Evolutionary conservation across 2,329 filamentous ascomycete species (phyloP), one percentile per base, ranked within the genome.

Genomic region (Paracorniculantispora psalliotae): DNA sequence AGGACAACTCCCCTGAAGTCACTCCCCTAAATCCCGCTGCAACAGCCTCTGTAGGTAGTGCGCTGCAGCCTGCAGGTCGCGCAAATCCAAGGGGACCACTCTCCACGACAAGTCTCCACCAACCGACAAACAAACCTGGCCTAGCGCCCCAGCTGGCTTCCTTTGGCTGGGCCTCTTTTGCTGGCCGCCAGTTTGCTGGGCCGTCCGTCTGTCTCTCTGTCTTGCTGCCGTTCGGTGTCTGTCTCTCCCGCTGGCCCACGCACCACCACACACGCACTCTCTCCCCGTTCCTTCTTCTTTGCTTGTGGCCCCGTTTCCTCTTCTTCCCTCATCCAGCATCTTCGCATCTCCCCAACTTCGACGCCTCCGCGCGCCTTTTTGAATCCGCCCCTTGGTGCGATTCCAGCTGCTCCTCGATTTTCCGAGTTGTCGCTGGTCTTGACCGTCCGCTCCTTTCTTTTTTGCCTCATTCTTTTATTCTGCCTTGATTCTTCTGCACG

Each of bases 371-470:
- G 59, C 59, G 59, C 59, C 30, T 57, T 23, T 51, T 30, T n/a
- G 39, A 60, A 57, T 39, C 41, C 60, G 58, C 61, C 65, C 63
- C 65, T 68, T 83, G 81, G 81, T 77, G 73, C 81, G 77, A 81
- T 81, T 81, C 81, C 80, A 77, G 80, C 70, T 71, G 79, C 78
- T 76, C 70, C 75, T 77, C 76, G 76, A 65, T 68, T 72, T 71
- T 55, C 61, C 65, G 72, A 73, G 77, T 77, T 80, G 77, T 73
- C 75, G 73, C 80, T 84, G 82, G 81, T 80, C 73, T 82, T 74
- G 79, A 70, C 81, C 81, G 81, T 84, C 81, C 81, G 76, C 79
- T 84, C 81, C 46, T 81, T 75, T 74, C 64, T 65, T 64, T 65
- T 69, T 72, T 67, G 63, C 62, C 64, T 60, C 52, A 39, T 52